Evolutionary conservation across 257 asterid genomes (phyloP), one percentile per base, ranked within the genome.

Genomic region (Nicotiana tabacum): DNA sequence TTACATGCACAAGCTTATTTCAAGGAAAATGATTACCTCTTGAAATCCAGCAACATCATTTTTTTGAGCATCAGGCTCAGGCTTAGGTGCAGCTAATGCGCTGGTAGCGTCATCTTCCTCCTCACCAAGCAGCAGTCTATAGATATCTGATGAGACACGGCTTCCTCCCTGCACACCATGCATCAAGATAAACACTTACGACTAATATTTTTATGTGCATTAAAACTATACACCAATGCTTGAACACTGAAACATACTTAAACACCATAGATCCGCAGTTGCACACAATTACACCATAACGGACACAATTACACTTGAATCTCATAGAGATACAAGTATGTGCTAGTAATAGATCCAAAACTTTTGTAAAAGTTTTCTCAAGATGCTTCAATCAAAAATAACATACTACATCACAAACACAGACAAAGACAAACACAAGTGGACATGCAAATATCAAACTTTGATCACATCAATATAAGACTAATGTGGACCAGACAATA

Each of bases 71-170:
- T 88, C 98, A 35, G 95, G 95, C 61, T 92, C 98, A 69, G 97
- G 91, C 89, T 94, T 96, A 61, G 97, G 94, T 7, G 95, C 91
- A 85, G 94, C 92, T 86, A 96, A 89, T 77, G 85, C 90, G 87
- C 99, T 96, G 64, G 97, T 94, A 85, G 98, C 99, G 80, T 96
- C 99, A 93, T 96, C 99, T 86, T 96, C 98, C 91, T 92, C 99
- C 80, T 96, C 99, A 87, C 84, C 90, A 51, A 92, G 92, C 85
- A 92, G 98, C 92, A 94, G 91, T 82, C 96, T 92, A 83, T 78
- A 84, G 84, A 96, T 90, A 48, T 96, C 99, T 8, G 99, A 88
- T 62, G 98, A 89, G 83, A 92, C 89, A 15, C 84, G 91, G 89
- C 99, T 96, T 65, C 95, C 98, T 58, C 90, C 98, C 99, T 96